phyloP scores from a whole-genome alignment of 2,329 filamentous ascomycete genomes.

The Fusarium setosum region DNA sequence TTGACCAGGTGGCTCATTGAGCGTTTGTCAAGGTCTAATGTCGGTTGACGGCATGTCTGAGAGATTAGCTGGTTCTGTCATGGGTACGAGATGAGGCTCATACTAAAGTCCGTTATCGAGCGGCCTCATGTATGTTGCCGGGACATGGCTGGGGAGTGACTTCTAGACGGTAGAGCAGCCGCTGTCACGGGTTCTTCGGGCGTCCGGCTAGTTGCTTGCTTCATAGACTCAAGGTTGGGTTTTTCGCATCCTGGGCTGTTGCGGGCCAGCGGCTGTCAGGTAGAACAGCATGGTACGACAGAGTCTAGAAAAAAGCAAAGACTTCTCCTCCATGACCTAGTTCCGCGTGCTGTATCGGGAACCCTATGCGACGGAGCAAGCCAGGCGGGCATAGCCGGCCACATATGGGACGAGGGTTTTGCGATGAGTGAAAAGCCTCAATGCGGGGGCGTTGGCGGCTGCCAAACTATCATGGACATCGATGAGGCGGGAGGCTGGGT shows the following conservation, averaged over 20 bases:
- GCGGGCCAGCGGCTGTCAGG: constrained; percentile 21
- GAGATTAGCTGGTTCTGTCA: constrained; percentile 7
- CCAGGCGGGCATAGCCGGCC: constrained; percentile 30
- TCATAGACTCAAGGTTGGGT: constrained; percentile 18
- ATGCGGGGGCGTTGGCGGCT: constrained; percentile 20
- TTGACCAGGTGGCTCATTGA: constrained; percentile 16
- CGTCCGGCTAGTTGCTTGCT: constrained; percentile 21
- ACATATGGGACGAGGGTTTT: constrained; percentile 17
- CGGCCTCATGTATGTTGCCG: not conserved
- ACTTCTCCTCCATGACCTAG: not conserved
- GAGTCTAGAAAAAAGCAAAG: constrained; percentile 36
- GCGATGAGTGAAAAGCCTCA: constrained; percentile 4
- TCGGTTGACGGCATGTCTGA: constrained; percentile 9
- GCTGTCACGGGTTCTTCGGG: constrained; percentile 15
- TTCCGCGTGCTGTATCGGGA: constrained; percentile 9
- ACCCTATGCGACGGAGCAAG: constrained; percentile 10
- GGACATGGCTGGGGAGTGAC: constrained; percentile 11
- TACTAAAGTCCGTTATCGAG: not conserved
- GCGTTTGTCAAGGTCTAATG: constrained; percentile 20
- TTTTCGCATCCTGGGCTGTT: constrained; percentile 10
- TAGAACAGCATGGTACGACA: constrained; percentile 36
- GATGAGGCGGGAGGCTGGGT: constrained; percentile 26
- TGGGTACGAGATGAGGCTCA: constrained; percentile 22
- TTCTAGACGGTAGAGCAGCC: constrained; percentile 1
- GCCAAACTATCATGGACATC: constrained; percentile 19